phyloP scores from a whole-genome alignment of 2,329 filamentous ascomycete species.

The Aspergillus melleus region DNA sequence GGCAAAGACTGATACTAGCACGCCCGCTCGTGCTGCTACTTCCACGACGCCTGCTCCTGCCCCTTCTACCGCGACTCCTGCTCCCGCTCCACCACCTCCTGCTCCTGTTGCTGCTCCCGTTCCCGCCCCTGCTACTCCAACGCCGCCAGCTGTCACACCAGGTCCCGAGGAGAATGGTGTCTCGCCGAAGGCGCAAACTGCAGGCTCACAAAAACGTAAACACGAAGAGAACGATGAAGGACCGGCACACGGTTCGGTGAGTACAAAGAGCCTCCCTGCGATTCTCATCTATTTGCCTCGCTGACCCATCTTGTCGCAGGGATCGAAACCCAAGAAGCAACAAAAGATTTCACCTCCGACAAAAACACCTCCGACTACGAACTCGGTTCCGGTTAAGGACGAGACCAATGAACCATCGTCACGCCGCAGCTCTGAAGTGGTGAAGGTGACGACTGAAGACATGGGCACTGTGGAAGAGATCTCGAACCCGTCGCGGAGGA shows the following conservation, averaged over 20 bases:
- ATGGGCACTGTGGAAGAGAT: conserved; percentile 48
- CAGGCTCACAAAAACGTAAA: conserved; percentile 46
- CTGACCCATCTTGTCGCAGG: conserved; percentile 34
- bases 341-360: conserved; percentile 37
- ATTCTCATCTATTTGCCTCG: not conserved
- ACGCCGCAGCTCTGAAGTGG: conserved; percentile 31
- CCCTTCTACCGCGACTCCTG: conserved; percentile 24
- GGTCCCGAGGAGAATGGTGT: conserved; percentile 32
- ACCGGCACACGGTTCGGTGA: conserved; percentile 31
- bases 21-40: conserved; percentile 35
- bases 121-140: conserved; percentile 22
- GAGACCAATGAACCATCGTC: conserved; percentile 29
- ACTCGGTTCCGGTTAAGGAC: conserved; percentile 32
- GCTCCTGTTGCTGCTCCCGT: conserved; percentile 25
- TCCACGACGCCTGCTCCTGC: conserved; percentile 27
- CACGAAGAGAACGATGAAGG: conserved; percentile 40
- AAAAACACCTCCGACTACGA: conserved; percentile 22
- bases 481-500: conserved; percentile 65
- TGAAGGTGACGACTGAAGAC: conserved; percentile 32
- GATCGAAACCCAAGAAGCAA: conserved; percentile 46
- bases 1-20: conserved; percentile 47
- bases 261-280: conserved; percentile 7
- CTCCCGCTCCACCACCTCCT: conserved; percentile 18
- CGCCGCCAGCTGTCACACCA: conserved; percentile 22
- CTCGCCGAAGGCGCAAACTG: conserved; percentile 20